Evolutionary conservation across 768 basidiomycete species (phyloP), one percentile per base, ranked within the genome.

Genomic region (Podaxis mareebaensis): DNA sequence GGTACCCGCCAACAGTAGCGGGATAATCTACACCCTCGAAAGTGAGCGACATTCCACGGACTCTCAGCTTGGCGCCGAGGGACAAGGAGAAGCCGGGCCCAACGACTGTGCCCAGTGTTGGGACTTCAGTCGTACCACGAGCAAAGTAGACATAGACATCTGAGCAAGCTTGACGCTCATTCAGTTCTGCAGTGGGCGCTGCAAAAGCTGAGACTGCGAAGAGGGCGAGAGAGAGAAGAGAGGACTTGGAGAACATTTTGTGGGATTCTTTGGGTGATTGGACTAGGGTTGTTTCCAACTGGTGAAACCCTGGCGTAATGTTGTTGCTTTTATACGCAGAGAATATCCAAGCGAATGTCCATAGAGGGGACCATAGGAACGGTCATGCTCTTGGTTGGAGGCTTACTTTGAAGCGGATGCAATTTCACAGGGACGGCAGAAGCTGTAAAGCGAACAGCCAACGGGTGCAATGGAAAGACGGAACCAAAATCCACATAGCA

Each of bases 111-210:
- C 68, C 68, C 13, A 67, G 22, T 1, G 64, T 63, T 13, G 40
- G 42, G 7, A 55, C 17, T 40, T 69, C 66, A 17, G 57, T 54
- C 20, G 68, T 69, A 13, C 68, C 68, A 24, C 68, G 64, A 7
- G 68, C 67, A 40, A 58, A 67, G 42, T 46, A 59, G 22, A 57
- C 58, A 3, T 52, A 46, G 39, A 66, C 56, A 52, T 64, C 60
- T 20, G 30, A 4, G n/a, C 62, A 61, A 13, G 17, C 17, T 48
- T 58, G 57, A 33, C 57, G 57, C 8, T 10, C 13, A 3, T 3
- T 22, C 24, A 58, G 20, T 30, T 30, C 42, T 44, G 42, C 42
- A 46, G 57, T 20, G 24, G 57, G 42, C 10, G 42, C 42, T 33
- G 57, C 57, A 26, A 58, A 30, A 20, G 57, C 44, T 22, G 57